Evolutionary conservation across 78 protist species (phyloP).

Genomic region (Cyanophora paradoxa): DNA sequence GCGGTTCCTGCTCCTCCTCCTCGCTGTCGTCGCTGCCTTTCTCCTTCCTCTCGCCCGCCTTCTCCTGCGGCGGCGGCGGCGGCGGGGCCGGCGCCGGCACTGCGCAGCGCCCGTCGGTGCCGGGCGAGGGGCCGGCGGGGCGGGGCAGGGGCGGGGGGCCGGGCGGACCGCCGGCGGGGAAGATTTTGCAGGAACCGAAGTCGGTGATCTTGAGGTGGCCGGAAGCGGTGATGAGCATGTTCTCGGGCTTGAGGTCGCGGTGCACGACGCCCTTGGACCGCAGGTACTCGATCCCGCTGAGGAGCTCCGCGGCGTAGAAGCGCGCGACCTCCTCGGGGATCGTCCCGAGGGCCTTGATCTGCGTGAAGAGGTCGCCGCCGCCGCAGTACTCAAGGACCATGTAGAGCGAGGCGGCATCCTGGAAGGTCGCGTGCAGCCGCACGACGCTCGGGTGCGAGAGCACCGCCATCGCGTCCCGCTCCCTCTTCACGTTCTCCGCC

Average conservation of each 20-base stretch:
- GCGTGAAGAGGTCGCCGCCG: neutral
- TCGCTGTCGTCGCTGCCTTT: neutral
- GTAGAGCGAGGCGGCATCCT: constrained; percentile 32
- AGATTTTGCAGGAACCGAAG: constrained; percentile 47
- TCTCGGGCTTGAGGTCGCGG: too few species aligned
- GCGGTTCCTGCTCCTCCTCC: neutral
- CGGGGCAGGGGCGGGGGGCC: too few species aligned
- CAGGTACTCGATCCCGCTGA: constrained; percentile 52
- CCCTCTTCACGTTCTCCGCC: constrained; percentile 66
- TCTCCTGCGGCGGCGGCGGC: too few species aligned
- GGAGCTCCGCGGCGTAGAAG: constrained; percentile 44
- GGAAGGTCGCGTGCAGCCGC: constrained; percentile 63
- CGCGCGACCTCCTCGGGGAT: constrained; percentile 3
- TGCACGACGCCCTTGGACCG: constrained; percentile 31
- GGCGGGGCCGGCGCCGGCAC: neutral
- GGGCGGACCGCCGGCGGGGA: neutral
- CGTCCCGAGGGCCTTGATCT: too few species aligned
- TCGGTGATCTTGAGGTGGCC: constrained; percentile 53
- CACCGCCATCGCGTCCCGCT: constrained; percentile 53
- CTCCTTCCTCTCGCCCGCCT: neutral
- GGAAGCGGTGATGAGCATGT: neutral
- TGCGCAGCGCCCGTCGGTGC: neutral
- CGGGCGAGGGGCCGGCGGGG: neutral
- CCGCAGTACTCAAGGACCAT: neutral
- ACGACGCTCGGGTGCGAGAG: constrained; percentile 75